Evolutionary conservation across 352 stramenopile species (phyloP).

Genomic region (Pythium utonaiense): DNA sequence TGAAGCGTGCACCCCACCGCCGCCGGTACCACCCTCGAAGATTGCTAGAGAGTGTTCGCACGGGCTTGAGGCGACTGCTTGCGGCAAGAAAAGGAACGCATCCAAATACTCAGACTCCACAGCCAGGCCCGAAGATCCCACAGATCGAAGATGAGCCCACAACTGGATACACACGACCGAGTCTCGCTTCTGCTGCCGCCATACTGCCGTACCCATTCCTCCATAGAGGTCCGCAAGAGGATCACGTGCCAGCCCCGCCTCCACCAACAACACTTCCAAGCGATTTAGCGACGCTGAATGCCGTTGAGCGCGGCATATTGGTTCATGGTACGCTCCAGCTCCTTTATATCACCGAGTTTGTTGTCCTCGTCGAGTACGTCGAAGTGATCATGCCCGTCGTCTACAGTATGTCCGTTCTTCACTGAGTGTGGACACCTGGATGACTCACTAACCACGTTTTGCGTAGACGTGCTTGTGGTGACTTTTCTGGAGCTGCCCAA

Average conservation of each 20-base stretch:
- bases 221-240: not conserved
- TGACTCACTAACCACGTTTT: not conserved
- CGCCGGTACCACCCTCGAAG: not conserved
- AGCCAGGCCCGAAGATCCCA: not conserved
- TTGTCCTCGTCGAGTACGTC: constrained; percentile 32
- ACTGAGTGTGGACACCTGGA: not conserved
- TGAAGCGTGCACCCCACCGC: not conserved
- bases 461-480: constrained; percentile 18
- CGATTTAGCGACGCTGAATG: constrained; percentile 3
- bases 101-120: not conserved
- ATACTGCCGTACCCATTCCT: not conserved
- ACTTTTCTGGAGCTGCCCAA: constrained; percentile 24
- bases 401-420: constrained; percentile 22
- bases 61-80: not conserved
- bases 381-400: constrained; percentile 35
- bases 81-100: not conserved
- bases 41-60: not conserved
- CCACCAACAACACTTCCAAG: not conserved
- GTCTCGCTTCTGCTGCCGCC: not conserved
- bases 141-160: not conserved
- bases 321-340: constrained; percentile 15
- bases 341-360: constrained; percentile 35
- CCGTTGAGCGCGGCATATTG: constrained; percentile 1
- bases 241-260: not conserved
- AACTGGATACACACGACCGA: not conserved